These are phyloP conservation scores for Salix dunnii DNA, from an alignment of 345 rosid species.

Conservation along the genomic window DNA sequence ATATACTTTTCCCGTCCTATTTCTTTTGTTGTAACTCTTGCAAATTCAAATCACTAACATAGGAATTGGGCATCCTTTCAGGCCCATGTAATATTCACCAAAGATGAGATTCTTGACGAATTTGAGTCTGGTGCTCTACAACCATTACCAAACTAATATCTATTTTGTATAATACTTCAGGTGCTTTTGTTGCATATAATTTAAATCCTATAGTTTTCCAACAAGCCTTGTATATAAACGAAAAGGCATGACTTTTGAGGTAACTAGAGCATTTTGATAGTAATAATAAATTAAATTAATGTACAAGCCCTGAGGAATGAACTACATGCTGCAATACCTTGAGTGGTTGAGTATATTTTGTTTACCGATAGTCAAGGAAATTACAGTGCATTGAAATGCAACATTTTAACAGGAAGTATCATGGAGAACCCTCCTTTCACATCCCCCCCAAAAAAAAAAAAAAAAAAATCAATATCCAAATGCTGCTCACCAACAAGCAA, in stretches of 20 bases:
- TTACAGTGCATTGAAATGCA: neutral
- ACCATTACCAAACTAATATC: too few species aligned
- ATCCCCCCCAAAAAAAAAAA: too few species aligned
- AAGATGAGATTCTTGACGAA: too few species aligned
- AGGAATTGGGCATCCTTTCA: neutral
- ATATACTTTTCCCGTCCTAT: neutral
- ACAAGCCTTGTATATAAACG: too few species aligned
- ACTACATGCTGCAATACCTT: too few species aligned
- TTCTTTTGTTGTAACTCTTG: neutral
- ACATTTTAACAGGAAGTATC: neutral
- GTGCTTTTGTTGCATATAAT: too few species aligned
- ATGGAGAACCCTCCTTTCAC: neutral
- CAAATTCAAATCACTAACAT: neutral
- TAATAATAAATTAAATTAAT: neutral
- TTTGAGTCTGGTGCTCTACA: too few species aligned
- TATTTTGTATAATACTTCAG: too few species aligned
- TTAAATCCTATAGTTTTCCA: too few species aligned
- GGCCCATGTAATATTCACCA: neutral
- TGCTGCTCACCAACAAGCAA: neutral
- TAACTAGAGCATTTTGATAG: neutral
- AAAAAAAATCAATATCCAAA: neutral
- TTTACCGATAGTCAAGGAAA: too few species aligned
- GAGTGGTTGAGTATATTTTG: too few species aligned
- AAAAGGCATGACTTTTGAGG: neutral
- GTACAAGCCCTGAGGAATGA: neutral